Percentiles rank a stretch among this genome's conserved stretches.
phyloP scores from a whole-genome alignment of 805 yeast species.

The Saitoella complicata region DNA sequence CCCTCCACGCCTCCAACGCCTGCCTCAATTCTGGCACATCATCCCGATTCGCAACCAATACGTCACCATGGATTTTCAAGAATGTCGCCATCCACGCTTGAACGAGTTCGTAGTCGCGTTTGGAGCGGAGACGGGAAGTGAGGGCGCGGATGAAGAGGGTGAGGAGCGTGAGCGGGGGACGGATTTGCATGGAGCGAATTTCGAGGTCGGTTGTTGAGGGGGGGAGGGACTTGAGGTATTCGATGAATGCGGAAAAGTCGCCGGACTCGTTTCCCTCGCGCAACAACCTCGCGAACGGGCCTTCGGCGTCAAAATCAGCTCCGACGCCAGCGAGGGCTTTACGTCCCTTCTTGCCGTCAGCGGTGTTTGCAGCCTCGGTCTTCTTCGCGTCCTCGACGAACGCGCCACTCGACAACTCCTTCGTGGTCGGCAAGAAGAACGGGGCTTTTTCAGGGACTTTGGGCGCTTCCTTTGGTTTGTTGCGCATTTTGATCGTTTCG shows the following conservation, averaged over 20 bases:
- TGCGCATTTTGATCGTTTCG: slow-evolving; percentile 65
- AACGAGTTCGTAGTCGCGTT: slow-evolving; percentile 54
- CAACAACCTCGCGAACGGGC: not conserved
- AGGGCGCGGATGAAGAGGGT: slow-evolving; percentile 51
- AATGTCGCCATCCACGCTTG: slow-evolving; percentile 69
- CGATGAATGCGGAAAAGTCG: slow-evolving; percentile 30
- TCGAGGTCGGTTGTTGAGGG: slow-evolving; percentile 77
- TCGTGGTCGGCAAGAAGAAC: slow-evolving; percentile 47
- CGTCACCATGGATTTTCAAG: slow-evolving; percentile 69
- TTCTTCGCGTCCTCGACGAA: not conserved
- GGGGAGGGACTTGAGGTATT: slow-evolving; percentile 39
- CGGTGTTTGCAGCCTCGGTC: not conserved
- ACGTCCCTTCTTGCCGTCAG: not conserved
- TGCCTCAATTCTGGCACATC: slow-evolving; percentile 21
- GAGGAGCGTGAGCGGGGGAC: slow-evolving; percentile 55
- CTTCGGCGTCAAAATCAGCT: not conserved
- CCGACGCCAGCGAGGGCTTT: not conserved
- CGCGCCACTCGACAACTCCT: not conserved
- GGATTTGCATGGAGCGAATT: slow-evolving; percentile 52
- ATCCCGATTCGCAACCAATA: slow-evolving; percentile 26
- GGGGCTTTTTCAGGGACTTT: slow-evolving; percentile 68
- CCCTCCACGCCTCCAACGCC: slow-evolving; percentile 35
- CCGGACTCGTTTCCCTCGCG: slow-evolving; percentile 10
- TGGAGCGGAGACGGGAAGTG: slow-evolving; percentile 37
- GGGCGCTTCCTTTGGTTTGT: slow-evolving; percentile 79